Percentiles rank a stretch among this genome's conserved stretches.
These are phyloP conservation scores for Globisporangium orthogonon DNA, from an alignment of 352 stramenopile genomes.

Conservation along the genomic window DNA sequence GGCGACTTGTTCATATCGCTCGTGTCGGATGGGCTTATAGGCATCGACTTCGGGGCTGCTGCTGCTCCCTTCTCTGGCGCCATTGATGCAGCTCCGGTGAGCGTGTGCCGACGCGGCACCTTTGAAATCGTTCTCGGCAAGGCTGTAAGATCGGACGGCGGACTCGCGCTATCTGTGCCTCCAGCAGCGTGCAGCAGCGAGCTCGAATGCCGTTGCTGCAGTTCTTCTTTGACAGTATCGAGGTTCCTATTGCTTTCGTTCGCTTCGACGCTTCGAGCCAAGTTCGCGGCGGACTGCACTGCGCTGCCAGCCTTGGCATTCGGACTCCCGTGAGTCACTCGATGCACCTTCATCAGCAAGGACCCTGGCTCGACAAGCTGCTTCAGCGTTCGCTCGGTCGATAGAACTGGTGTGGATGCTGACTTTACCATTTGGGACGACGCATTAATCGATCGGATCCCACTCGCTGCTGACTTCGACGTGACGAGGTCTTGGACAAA, in stretches of 20 bases:
- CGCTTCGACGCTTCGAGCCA: neutral
- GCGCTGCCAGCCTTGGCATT: neutral
- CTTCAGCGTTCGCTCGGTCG: constrained; percentile 12
- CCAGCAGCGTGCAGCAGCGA: neutral
- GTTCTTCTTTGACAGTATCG: constrained; percentile 1
- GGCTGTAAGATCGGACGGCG: neutral
- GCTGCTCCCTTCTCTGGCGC: neutral
- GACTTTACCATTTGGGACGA: constrained; percentile 17
- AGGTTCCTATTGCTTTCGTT: neutral
- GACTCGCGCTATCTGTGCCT: neutral
- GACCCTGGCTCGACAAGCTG: constrained; percentile 29
- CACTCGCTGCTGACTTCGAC: constrained; percentile 13
- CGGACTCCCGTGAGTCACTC: neutral
- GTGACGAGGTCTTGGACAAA: constrained; percentile 44
- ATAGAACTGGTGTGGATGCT: constrained; percentile 26
- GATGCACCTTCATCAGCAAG: constrained; percentile 27
- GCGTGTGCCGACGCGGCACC: neutral
- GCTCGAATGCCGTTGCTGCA: constrained; percentile 7
- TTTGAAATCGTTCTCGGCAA: neutral
- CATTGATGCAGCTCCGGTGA: neutral
- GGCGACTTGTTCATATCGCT: neutral
- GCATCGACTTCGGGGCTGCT: neutral
- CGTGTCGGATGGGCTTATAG: neutral
- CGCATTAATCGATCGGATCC: constrained; percentile 13
- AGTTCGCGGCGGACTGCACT: neutral